Evolutionary conservation across 352 stramenopile genomes (phyloP), one percentile per base, ranked within the genome.

Genomic region (Phytopythium ostracodes): DNA sequence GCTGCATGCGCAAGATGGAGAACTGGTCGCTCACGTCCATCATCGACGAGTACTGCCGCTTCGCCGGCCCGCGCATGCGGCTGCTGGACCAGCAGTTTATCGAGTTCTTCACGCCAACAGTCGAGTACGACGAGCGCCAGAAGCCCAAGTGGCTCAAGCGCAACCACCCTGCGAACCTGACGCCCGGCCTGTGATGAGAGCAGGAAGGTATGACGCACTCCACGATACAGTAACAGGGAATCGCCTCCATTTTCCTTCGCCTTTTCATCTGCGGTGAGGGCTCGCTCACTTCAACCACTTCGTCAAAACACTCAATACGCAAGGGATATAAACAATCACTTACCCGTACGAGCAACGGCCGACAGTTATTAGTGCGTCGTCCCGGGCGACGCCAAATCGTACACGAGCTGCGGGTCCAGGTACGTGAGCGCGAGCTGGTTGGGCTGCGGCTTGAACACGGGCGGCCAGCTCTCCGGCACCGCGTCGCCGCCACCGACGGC

Each of bases 81-180:
- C 71, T 96, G 17, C 70, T 92, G 22, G 84, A 96, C 60, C 85
- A 96, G 64, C 85, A 94, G 61, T 94, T 96, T 53, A 96, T 96
- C 70, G 88, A 94, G 79, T 94, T 92, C 65, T 94, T 94, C 62
- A 88, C 75, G 36, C 79, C 84, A 22, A 80, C 71, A 7, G 90
- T 91, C 65, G 70, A 86, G 27, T 93, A 93, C 71, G 80, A 93
- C 61, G 80, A 91, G 63, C 74, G 80, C 12, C 80, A 93, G 67
- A 91, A 87, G 24, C 84, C 84, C 6, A 73, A 76, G 27, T 93
- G 84, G 84, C 82, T 93, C 53, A 22, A 50, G 43, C 43, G 43
- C 43, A 22, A 50, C 43, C 43, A 25, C 17, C 18, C 43, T 0
- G 43, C 43, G 36, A 17, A 42, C 36, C 14, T 17, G 36, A 11